phyloP scores from a whole-genome alignment of 1,284 basidiomycete genomes.

The Stereum hirsutum region DNA sequence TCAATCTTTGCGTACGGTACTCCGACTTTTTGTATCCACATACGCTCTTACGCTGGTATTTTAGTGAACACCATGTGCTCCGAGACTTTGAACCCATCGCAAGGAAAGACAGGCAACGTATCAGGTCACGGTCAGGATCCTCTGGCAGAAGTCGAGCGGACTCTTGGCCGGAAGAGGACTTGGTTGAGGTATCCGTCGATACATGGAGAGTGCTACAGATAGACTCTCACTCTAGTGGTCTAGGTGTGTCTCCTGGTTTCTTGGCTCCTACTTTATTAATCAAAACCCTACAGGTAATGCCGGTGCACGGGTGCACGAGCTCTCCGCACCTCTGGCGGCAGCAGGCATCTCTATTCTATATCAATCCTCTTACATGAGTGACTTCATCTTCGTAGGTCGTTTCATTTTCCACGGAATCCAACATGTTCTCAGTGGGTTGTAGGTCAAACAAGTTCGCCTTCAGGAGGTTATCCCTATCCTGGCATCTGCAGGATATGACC shows the following conservation, averaged over 20 bases:
- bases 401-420: not conserved
- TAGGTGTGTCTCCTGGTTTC: conserved; percentile 33
- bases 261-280: conserved; percentile 3
- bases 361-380: conserved; percentile 79
- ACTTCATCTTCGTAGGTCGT: conserved; percentile 68
- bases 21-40: too few species aligned
- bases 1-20: conserved; percentile 67
- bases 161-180: conserved; percentile 20
- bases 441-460: conserved; percentile 62
- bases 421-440: conserved; percentile 4
- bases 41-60: too few species aligned
- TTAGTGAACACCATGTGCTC: conserved; percentile 45
- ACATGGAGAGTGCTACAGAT: conserved; percentile 71
- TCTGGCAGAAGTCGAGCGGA: conserved; percentile 2
- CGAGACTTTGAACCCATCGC: conserved; percentile 55
- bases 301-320: conserved; percentile 66
- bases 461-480: conserved; percentile 54
- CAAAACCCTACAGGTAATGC: too few species aligned
- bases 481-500: conserved; percentile 51
- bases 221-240: conserved; percentile 59
- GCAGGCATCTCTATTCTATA: conserved; percentile 81
- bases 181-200: conserved; percentile 62
- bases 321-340: conserved; percentile 70
- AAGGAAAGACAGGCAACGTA: conserved; percentile 40
- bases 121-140: conserved; percentile 30